These are phyloP conservation scores for Lophium mytilinum DNA, from an alignment of 495 filamentous ascomycete species.

Conservation along the genomic window DNA sequence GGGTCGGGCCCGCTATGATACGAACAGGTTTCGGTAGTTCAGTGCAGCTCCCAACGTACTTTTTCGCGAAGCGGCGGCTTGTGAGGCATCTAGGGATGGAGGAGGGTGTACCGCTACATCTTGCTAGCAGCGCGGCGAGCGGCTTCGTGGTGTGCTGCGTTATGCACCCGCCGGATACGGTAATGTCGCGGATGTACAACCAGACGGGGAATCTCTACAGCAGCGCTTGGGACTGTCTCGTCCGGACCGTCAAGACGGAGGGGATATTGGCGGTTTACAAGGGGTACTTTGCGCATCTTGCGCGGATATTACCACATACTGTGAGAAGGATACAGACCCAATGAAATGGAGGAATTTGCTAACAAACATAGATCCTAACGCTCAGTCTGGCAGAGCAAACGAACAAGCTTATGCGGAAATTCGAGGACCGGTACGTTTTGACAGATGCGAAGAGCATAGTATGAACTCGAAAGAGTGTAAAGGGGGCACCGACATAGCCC, in stretches of 20 bases:
- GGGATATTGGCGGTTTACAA: conserved; percentile 94
- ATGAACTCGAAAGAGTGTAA: too few species aligned
- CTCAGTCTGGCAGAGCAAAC: conserved; percentile 94
- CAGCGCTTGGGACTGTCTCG: conserved; percentile 84
- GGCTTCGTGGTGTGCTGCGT: conserved; percentile 95
- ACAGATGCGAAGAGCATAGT: not conserved
- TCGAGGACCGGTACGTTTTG: conserved; percentile 50
- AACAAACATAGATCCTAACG: conserved; percentile 59
- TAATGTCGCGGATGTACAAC: conserved; percentile 99
- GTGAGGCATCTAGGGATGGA: conserved; percentile 74
- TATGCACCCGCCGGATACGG: conserved; percentile 98
- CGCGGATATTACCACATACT: conserved; percentile 90
- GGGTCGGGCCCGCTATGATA: conserved; percentile 92
- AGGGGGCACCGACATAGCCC: too few species aligned
- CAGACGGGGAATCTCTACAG: conserved; percentile 94
- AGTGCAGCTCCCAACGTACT: conserved; percentile 96
- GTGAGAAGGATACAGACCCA: conserved; percentile 33
- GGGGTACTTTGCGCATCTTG: conserved; percentile 91
- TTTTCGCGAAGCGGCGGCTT: conserved; percentile 87
- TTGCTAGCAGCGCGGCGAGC: conserved; percentile 80
- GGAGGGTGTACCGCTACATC: conserved; percentile 82
- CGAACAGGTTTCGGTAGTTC: conserved; percentile 90
- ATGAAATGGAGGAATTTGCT: not conserved
- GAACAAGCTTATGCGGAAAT: conserved; percentile 74
- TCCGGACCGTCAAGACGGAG: conserved; percentile 85